Evolutionary conservation across 352 stramenopile species (phyloP), one percentile per base, ranked within the genome.

Genomic region (Phytophthora pisi): DNA sequence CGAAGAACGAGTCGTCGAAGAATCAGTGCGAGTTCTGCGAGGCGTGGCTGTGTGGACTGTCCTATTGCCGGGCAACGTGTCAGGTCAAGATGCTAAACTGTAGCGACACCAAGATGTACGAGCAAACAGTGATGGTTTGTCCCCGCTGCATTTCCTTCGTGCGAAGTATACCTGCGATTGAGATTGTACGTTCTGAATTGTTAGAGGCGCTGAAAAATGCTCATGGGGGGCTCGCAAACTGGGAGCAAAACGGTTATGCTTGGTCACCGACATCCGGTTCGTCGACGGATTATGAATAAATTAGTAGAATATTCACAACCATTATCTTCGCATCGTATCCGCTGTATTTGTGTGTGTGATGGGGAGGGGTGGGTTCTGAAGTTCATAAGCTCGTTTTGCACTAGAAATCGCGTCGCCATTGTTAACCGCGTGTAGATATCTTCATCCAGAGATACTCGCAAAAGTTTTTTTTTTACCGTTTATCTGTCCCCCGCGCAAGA

Each of bases 21-120:
- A 61, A 53, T 16, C 54, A 26, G n/a, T 74, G 67, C 23, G 67
- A 74, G 28, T 62, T 74, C 50, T 74, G 67, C 26, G 57, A 60
- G 4, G 55, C 46, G 2, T 54, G 26, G 53, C 36, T 74, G 6
- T 74, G 67, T 23, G 45, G 42, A 7, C 45, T 31, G 16, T 61
- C 67, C 4, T 64, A 66, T 11, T 74, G 56, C 46, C 56, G 67
- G 6, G 38, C 26, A 16, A 50, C 31, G 11, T 67, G 61, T 7
- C 61, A 74, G 28, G 11, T 74, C 3, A 70, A 65, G 31, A 70
- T 70, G 67, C 20, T 70, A 36, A 40, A 60, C 15, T 66, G 55
- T 53, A 57, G 56, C 50, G 61, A 66, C 23, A 67, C 61, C 10
- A 61, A 51, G 16, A 61, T 66, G 31, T 60, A 66, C 20, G 61